These are phyloP conservation scores for Ophiostoma perfectum DNA, from an alignment of 2,329 filamentous ascomycete genomes.

Conservation along the genomic window DNA sequence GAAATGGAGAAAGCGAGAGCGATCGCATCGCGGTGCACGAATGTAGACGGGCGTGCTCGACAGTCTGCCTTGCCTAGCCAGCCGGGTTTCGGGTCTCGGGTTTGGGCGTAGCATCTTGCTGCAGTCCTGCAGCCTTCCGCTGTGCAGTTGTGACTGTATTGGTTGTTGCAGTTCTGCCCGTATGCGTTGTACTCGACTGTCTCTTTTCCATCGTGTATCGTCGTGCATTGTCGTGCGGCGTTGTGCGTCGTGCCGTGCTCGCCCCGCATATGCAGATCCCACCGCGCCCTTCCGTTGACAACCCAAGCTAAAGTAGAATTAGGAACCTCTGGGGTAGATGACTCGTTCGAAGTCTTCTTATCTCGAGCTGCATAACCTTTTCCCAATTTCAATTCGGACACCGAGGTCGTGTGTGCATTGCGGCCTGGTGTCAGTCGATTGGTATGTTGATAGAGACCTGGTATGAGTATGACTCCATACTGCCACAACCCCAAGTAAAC, in stretches of 20 bases:
- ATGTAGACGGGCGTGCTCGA: no score
- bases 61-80: not conserved
- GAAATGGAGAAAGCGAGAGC: no score
- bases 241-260: not conserved
- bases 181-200: not conserved
- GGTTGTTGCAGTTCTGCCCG: not conserved
- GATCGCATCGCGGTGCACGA: not conserved
- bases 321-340: not conserved
- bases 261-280: constrained; percentile 4
- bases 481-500: not conserved
- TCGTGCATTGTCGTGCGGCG: not conserved
- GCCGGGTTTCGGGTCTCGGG: not conserved
- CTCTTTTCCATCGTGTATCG: not conserved
- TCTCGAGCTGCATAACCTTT: no score
- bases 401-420: not conserved
- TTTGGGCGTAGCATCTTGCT: not conserved
- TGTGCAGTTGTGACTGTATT: no score
- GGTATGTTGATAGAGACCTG: not conserved
- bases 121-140: no score
- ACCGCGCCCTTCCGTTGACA: constrained; percentile 13
- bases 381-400: not conserved
- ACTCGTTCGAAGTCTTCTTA: not conserved
- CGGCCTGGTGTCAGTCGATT: no score
- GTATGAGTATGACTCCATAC: not conserved
- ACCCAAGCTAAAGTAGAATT: not conserved